A percentile compares a stretch with the other conserved stretches of the same genome.
Conservation (phyloP, 441 rosid genomes). For the Isatis lusitanica region DNA sequence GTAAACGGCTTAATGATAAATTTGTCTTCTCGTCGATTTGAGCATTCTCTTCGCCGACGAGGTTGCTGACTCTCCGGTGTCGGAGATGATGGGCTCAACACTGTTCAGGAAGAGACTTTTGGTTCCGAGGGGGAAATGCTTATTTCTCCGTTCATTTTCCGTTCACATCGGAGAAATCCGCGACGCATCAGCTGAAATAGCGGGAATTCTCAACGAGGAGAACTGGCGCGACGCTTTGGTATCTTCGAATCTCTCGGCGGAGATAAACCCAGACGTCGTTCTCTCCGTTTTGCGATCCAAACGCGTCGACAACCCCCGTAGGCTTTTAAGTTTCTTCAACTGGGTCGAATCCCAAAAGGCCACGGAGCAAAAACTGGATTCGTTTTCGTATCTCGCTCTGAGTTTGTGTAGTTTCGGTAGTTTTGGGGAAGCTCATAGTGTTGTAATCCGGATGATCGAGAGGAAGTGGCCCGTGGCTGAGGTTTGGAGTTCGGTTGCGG, state of each 20-base stretch:
- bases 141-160: slow-evolving; percentile 31
- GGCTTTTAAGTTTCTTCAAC: slow-evolving; percentile 60
- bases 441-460: slow-evolving; percentile 48
- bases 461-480: slow-evolving; percentile 45
- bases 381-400: slow-evolving; percentile 58
- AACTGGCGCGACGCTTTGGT: slow-evolving; percentile 54
- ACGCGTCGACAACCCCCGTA: slow-evolving; percentile 51
- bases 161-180: slow-evolving; percentile 16
- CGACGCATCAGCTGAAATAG: slow-evolving; percentile 48
- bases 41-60: slow-evolving; percentile 14
- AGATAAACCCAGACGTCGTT: slow-evolving; percentile 62
- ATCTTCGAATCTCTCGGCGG: slow-evolving; percentile 41
- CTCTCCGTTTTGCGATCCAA: slow-evolving; percentile 53
- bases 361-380: slow-evolving; percentile 45
- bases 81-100: slow-evolving; percentile 23
- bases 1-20: too few relatives aligned
- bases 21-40: not conserved
- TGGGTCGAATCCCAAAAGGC: slow-evolving; percentile 51
- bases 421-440: slow-evolving; percentile 42
- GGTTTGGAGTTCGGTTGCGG: slow-evolving; percentile 49
- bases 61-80: slow-evolving; percentile 1
- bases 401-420: slow-evolving; percentile 52
- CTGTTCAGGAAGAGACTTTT: not conserved
- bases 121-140: not conserved
- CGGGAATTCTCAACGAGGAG: slow-evolving; percentile 41